Percentiles rank a stretch among this genome's conserved stretches.
phyloP scores from a whole-genome alignment of 208 protist species.

The Acanthamoeba healyi region DNA sequence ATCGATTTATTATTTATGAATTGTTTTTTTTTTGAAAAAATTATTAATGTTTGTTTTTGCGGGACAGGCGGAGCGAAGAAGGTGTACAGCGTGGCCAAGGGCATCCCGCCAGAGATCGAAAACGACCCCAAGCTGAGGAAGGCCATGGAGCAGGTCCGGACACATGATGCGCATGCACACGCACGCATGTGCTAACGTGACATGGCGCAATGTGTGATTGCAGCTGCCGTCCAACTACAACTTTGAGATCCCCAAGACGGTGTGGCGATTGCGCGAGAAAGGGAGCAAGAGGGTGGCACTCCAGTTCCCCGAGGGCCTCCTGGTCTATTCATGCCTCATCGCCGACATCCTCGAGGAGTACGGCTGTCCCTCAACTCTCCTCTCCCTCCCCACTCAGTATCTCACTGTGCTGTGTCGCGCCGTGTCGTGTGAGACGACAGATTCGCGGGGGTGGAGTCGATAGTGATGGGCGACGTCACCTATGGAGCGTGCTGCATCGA shows the following conservation, averaged over 20 bases:
- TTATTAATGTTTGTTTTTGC: background rate
- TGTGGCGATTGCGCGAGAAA: slow-evolving; percentile 93
- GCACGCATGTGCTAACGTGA: background rate
- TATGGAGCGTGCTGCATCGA: slow-evolving; percentile 99
- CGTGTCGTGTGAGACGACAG: slow-evolving; percentile 40
- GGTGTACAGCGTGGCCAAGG: slow-evolving; percentile 31
- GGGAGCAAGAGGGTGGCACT: slow-evolving; percentile 94
- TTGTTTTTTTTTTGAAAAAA: background rate
- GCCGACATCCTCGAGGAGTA: slow-evolving; percentile 96
- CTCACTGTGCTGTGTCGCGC: background rate
- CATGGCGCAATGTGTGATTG: background rate
- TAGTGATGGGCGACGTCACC: slow-evolving; percentile 99
- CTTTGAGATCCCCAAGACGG: slow-evolving; percentile 99
- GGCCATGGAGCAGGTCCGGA: slow-evolving; percentile 35
- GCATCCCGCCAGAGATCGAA: slow-evolving; percentile 48
- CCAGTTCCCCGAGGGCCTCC: slow-evolving; percentile 99
- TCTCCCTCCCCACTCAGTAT: background rate
- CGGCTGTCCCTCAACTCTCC: background rate
- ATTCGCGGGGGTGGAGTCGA: slow-evolving; percentile 93
- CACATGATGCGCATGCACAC: background rate
- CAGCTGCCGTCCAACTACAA: slow-evolving; percentile 97
- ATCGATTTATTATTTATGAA: background rate
- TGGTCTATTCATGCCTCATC: slow-evolving; percentile 97
- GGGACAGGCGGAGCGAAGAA: slow-evolving; percentile 22
- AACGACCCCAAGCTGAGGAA: slow-evolving; percentile 57